Conservation (phyloP, 192 early-diverging fungal species). For the Backusella sp. region DNA sequence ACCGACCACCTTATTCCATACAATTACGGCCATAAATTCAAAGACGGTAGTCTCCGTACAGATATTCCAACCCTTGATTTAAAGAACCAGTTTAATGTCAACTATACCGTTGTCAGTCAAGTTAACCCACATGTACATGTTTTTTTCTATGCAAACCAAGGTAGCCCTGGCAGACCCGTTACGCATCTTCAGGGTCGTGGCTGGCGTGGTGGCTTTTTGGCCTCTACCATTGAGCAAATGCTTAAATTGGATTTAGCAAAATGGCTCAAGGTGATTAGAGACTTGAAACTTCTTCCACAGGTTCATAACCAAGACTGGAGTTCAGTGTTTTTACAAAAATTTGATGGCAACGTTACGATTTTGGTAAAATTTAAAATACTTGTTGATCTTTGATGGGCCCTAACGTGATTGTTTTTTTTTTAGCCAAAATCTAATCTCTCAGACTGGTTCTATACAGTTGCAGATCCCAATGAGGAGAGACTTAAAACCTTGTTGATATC, state of each 20-base stretch:
- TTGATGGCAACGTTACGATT: constrained; percentile 89
- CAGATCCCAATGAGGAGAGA: constrained; percentile 60
- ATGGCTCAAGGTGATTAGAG: constrained; percentile 78
- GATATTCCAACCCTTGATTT: constrained; percentile 79
- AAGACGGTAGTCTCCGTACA: constrained; percentile 85
- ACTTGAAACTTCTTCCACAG: constrained; percentile 76
- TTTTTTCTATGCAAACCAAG: constrained; percentile 85
- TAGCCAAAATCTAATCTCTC: constrained; percentile 54
- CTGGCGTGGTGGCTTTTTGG: constrained; percentile 90
- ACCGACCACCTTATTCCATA: constrained; percentile 68
- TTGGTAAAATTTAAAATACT: constrained; percentile 40
- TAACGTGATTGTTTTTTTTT: background rate
- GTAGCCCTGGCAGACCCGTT: constrained; percentile 73
- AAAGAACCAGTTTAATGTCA: constrained; percentile 79
- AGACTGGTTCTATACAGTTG: constrained; percentile 64
- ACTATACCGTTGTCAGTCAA: constrained; percentile 83
- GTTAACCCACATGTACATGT: constrained; percentile 87
- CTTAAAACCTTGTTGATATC: constrained; percentile 55
- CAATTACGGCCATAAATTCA: constrained; percentile 73
- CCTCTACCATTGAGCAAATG: constrained; percentile 73
- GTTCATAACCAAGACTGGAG: constrained; percentile 79
- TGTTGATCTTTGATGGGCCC: background rate
- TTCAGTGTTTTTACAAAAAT: constrained; percentile 83
- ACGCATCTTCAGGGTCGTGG: constrained; percentile 67
- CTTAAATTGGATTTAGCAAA: constrained; percentile 86